Base-by-base conservation (phyloP, 768 basidiomycete species). In the Mycena pura region DNA sequence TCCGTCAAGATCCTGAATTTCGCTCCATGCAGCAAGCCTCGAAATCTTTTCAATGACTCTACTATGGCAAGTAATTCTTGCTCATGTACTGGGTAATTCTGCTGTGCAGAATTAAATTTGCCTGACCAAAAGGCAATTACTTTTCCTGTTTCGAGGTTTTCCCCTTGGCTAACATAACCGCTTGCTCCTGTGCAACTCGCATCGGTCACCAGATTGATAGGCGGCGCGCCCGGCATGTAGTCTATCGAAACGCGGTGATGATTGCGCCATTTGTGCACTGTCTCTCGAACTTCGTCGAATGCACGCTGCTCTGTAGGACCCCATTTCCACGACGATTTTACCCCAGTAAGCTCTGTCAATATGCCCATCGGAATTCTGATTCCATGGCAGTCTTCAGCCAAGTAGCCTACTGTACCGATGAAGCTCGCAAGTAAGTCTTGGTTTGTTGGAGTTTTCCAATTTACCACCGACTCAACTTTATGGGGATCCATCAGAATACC, bases 401-500 rank as follows among this genome's bases (percentile, higher is more conserved):
- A 60, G 68, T 71, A 78, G 0, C 69, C 66, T 0, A 68, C 68
- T 0, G 68, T 68, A 0, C 77, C 75, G 0, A 76, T 63, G 51
- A 82, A 82, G 0, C 76, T 74, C 0, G 68, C 58, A 0, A 81
- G 55, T 22, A 78, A 57, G n/a, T 76, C 76, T 2, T 73, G 68
- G 28, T 72, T 77, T 0, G 74, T 76, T 0, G 77, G 77, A 1
- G 64, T 66, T 28, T 77, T 77, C 76, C 76, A 78, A 17, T 75
- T 74, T 0, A 73, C 1, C 0, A 82, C 69, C 0, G 68, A 50
- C 19, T 81, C 76, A 0, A 84, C 79, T 41, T 83, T 84, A 11
- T 76, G 65, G 0, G 79, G 78, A 39, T 83, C 80, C 78, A 83
- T 82, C 0, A 53, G 50, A n/a, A 84, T 80, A 0, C 81, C 79